Base-by-base conservation (phyloP, 2,329 filamentous ascomycete genomes). In the Akanthomyces uredinophilus region DNA sequence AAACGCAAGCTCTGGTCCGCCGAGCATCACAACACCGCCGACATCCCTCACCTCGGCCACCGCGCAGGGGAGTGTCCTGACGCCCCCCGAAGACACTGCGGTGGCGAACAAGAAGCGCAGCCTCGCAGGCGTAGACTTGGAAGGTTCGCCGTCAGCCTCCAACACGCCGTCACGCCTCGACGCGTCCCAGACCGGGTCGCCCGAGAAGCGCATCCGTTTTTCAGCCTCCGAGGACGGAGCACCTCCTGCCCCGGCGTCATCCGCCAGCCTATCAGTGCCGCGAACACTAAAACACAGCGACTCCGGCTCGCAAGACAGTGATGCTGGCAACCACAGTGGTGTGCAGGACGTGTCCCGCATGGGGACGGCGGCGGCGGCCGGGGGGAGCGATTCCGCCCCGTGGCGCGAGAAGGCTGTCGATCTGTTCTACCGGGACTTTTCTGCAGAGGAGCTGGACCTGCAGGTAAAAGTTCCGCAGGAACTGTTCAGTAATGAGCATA, bases 371-470 rank as follows among this genome's bases (percentile, higher is more conserved):
- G 68, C 73, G 8, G 71, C 81, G 22, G 73, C 72, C 39, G 68
- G 72, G 37, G 68, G 73, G 8, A 73, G 77, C 20, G 68, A 68
- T n/a, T 70, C 73, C 6, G 75, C 79, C 6, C 77, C 73, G 43
- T 86, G 83, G 83, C 77, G 81, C 5, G 83, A 86, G 69, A 80
- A 82, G 69, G 83, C 83, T 0, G 75, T 86, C 58, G 83, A 86
- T 61, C 77, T 85, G 5, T 82, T 86, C 67, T 86, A 86, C 70
- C 76, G 78, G 37, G 83, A 86, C 63, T 86, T 86, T 68, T 72
- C 78, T 16, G 77, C 80, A 53, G 83, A 86, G 66, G 82, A 86
- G 63, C 74, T 81, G 63, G 83, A 86, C 66, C 69, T 86, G 61
- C 83, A 86, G 73, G 74, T 86, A 44, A 83, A 82, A 70, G 83